Conservation (phyloP, 169 alveolate species). For the Perkinsus marinus region DNA sequence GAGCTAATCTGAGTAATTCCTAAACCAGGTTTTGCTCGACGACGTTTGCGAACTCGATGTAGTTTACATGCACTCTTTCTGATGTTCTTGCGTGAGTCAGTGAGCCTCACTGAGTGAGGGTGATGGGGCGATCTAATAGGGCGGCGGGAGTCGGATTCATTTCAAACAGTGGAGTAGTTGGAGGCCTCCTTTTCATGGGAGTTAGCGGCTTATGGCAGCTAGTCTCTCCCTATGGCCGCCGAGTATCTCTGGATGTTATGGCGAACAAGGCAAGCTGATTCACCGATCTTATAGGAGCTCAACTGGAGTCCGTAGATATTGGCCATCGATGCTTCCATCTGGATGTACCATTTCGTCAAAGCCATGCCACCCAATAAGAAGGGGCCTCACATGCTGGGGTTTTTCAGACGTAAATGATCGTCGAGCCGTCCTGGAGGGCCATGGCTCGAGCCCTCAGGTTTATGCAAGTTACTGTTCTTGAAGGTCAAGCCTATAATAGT, state of each 20-base stretch:
- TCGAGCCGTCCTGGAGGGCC: background rate
- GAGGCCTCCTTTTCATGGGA: background rate
- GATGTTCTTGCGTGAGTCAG: too few relatives aligned
- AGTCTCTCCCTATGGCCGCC: conserved; percentile 58
- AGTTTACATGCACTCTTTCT: too few relatives aligned
- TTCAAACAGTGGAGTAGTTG: background rate
- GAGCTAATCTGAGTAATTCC: too few relatives aligned
- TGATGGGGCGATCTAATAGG: too few relatives aligned
- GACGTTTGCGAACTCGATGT: too few relatives aligned
- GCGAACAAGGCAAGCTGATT: conserved; percentile 35
- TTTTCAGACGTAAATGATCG: background rate
- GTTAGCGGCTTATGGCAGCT: conserved; percentile 52
- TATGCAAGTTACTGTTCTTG: conserved; percentile 66
- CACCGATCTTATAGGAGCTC: background rate
- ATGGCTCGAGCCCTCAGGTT: conserved; percentile 14
- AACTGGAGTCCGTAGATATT: background rate
- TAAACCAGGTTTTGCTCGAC: too few relatives aligned
- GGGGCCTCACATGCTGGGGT: background rate
- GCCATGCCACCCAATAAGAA: background rate
- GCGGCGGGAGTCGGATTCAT: too few relatives aligned
- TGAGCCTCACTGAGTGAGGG: too few relatives aligned
- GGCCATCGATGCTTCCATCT: conserved; percentile 65
- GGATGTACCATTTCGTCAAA: conserved; percentile 22
- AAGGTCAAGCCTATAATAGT: conserved; percentile 74
- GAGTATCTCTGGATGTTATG: conserved; percentile 47